Conservation (phyloP, 2,329 filamentous ascomycete species). For the Clonostachys chloroleuca region DNA sequence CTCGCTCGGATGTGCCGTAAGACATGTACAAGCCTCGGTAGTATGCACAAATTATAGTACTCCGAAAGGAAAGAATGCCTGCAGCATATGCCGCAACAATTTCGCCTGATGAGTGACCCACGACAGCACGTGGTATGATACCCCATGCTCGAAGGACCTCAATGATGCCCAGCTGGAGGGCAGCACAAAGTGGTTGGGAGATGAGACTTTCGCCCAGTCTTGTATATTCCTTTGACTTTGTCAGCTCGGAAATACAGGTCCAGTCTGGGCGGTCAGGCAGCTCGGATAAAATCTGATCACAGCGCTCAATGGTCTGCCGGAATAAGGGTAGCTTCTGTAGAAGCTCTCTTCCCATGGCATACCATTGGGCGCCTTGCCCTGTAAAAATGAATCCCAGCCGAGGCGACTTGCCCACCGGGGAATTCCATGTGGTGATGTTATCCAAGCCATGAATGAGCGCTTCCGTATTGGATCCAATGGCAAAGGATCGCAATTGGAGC, state of each 20-base stretch:
- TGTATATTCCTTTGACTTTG: conserved; percentile 14
- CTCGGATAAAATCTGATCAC: conserved; percentile 15
- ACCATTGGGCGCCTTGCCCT: conserved; percentile 17
- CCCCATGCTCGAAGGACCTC: conserved; percentile 25
- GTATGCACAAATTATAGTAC: conserved; percentile 22
- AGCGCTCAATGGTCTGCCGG: conserved; percentile 13
- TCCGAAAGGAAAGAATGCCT: conserved; percentile 21
- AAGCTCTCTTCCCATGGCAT: conserved; percentile 13
- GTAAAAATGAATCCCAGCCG: conserved; percentile 22
- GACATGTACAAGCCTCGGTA: conserved; percentile 16
- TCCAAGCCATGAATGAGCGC: conserved; percentile 10
- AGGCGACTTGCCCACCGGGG: conserved; percentile 4
- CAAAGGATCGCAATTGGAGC: conserved; percentile 3
- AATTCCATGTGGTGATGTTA: background rate
- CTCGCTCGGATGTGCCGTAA: conserved; percentile 4
- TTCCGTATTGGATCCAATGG: background rate
- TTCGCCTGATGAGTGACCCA: conserved; percentile 37
- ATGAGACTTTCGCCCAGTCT: conserved; percentile 13
- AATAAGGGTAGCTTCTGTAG: conserved; percentile 4
- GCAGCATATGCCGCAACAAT: conserved; percentile 35
- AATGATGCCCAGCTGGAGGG: conserved; percentile 31
- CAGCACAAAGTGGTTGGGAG: conserved; percentile 32
- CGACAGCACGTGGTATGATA: conserved; percentile 25
- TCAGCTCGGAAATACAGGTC: conserved; percentile 17
- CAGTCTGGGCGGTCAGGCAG: conserved; percentile 1